A percentile compares a stretch with the other conserved stretches of the same genome.
Evolutionary conservation across 495 filamentous ascomycete genomes (phyloP).

Genomic region (Echria macrotheca): DNA sequence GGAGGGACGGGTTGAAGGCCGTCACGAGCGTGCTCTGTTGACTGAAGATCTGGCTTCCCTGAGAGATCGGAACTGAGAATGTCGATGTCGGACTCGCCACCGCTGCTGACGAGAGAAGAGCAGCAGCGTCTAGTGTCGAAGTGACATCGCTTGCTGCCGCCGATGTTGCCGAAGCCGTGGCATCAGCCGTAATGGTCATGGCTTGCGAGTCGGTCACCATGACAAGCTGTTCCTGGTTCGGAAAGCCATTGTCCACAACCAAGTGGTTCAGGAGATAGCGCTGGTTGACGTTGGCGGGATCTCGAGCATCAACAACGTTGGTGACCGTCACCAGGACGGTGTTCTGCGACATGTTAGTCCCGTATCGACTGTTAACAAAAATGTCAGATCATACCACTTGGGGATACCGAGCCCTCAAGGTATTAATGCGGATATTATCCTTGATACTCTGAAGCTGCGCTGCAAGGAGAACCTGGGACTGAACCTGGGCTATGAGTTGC

Average conservation of each 20-base stretch:
- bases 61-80: slow-evolving; percentile 9
- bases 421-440: slow-evolving; percentile 36
- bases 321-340: slow-evolving; percentile 32
- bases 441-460: slow-evolving; percentile 31
- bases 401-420: slow-evolving; percentile 27
- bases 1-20: slow-evolving; percentile 13
- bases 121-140: not conserved
- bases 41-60: not conserved
- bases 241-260: slow-evolving; percentile 29
- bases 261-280: slow-evolving; percentile 33
- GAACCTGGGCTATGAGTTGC: slow-evolving; percentile 28
- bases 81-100: not conserved
- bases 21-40: slow-evolving; percentile 1
- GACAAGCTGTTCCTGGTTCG: slow-evolving; percentile 27
- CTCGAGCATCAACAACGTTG: slow-evolving; percentile 29
- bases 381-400: slow-evolving; percentile 24
- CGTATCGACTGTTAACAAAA: not conserved
- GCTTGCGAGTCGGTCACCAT: slow-evolving; percentile 29
- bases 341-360: slow-evolving; percentile 19
- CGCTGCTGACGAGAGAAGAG: not conserved
- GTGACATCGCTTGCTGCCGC: not conserved
- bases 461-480: slow-evolving; percentile 29
- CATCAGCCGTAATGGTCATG: slow-evolving; percentile 28
- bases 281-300: slow-evolving; percentile 18
- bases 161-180: slow-evolving; percentile 14